A percentile compares a stretch with the other conserved stretches of the same genome.
These are phyloP conservation scores for Mycena alexandri DNA, from an alignment of 768 basidiomycete species.

Conservation along the genomic window DNA sequence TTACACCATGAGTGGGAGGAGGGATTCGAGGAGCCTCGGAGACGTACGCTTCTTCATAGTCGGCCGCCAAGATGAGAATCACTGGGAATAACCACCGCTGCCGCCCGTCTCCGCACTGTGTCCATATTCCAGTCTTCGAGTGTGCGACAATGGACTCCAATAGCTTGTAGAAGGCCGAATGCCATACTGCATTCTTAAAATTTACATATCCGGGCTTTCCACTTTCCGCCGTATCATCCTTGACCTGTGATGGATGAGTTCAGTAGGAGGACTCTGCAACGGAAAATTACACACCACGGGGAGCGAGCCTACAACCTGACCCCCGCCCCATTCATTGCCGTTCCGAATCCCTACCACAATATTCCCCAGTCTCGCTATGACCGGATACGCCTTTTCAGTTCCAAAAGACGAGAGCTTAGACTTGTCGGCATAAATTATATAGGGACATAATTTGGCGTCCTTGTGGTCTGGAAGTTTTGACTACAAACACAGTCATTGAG, in stretches of 20 bases:
- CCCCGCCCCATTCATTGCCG: constrained; percentile 49
- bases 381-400: constrained; percentile 53
- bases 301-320: constrained; percentile 53
- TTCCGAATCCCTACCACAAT: constrained; percentile 50
- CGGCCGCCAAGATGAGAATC: constrained; percentile 54
- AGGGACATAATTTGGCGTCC: constrained; percentile 43
- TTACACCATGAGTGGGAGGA: background rate
- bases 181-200: constrained; percentile 46
- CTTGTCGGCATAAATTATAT: constrained; percentile 59
- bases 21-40: constrained; percentile 21
- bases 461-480: no score
- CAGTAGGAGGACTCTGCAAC: background rate
- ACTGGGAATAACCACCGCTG: constrained; percentile 48
- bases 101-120: constrained; percentile 46
- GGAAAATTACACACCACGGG: constrained; percentile 47
- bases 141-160: constrained; percentile 32
- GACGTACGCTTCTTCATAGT: constrained; percentile 62
- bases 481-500: no score
- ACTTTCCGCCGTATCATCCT: constrained; percentile 39
- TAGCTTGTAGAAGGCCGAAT: constrained; percentile 41
- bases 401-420: constrained; percentile 54
- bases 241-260: background rate
- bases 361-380: constrained; percentile 49
- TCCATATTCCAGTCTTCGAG: constrained; percentile 30
- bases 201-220: constrained; percentile 40